These are phyloP conservation scores for Globisporangium paddicum DNA, from an alignment of 352 stramenopile species.

Conservation along the genomic window DNA sequence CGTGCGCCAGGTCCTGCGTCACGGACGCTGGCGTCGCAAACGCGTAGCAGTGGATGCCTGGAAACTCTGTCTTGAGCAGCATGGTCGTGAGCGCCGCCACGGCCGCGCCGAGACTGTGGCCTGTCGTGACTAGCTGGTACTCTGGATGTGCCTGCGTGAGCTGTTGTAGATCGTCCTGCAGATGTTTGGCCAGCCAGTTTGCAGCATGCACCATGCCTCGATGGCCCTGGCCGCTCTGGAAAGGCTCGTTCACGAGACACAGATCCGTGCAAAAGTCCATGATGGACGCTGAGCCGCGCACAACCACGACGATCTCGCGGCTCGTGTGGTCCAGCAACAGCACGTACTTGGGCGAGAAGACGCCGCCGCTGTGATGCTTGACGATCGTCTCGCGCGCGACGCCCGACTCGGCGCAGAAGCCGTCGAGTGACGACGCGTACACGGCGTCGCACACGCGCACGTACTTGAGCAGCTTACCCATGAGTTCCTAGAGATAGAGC, in stretches of 20 bases:
- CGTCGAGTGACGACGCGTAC: conserved; percentile 48
- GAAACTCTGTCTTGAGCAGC: conserved; percentile 35
- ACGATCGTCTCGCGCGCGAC: conserved; percentile 39
- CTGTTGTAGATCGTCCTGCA: conserved; percentile 41
- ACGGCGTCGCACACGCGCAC: conserved; percentile 54
- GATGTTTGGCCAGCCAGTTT: conserved; percentile 57
- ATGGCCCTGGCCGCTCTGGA: conserved; percentile 61
- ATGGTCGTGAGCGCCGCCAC: conserved; percentile 67
- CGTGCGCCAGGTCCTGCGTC: conserved; percentile 47
- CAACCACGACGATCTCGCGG: conserved; percentile 51
- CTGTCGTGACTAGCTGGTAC: conserved; percentile 56
- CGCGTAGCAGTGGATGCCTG: conserved; percentile 49
- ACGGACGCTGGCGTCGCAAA: conserved; percentile 75
- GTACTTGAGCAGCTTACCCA: conserved; percentile 17
- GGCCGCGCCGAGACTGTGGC: conserved; percentile 68
- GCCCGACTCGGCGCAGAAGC: conserved; percentile 52
- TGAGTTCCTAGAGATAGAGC: conserved; percentile 2
- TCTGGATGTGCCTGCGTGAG: conserved; percentile 38
- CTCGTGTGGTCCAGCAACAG: conserved; percentile 53
- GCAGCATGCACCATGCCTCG: conserved; percentile 79
- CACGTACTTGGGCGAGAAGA: conserved; percentile 76
- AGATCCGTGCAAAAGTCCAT: conserved; percentile 82
- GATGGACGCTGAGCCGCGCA: conserved; percentile 68
- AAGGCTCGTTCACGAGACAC: conserved; percentile 73
- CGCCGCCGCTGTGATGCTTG: conserved; percentile 46